Base-by-base conservation (phyloP, 2,329 filamentous ascomycete genomes). In the Stemphylium lycopersici region DNA sequence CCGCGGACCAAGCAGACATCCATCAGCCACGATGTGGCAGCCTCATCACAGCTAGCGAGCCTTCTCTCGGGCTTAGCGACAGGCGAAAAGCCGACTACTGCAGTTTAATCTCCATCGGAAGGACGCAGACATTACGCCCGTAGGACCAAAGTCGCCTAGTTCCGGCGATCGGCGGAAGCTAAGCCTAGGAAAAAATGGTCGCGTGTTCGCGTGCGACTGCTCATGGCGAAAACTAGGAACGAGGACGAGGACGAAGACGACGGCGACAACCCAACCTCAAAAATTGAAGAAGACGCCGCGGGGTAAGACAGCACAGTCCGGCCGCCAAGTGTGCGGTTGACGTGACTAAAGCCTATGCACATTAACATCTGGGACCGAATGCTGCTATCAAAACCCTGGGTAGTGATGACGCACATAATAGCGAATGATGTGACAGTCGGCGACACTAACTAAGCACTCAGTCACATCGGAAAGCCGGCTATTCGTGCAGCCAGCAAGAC, bases 391-490 rank as follows among this genome's bases (percentile, higher is more conserved):
- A 43, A 41, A 29, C 16, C 29, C 8, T 24, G 36, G 10, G 16
- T 34, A 24, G 39, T 22, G 16, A 48, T 59, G 57, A 59, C 57
- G 54, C 47, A 51, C 37, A 26, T 10, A 4, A 20, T 15, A 22
- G 47, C 51, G 16, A 41, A 52, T 47, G 34, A 52, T 13, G 11
- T 20, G 34, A 13, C 36, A 39, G 40, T 47, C 46, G 32, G 37
- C 42, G 39, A 52, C 16, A 32, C 48, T 37, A 34, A 38, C 42
- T 39, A 51, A 38, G 16, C 24, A 43, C 22, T 24, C 44, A 31
- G 41, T 43, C 47, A 53, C 34, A 41, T 13, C 44, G 43, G 54
- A 52, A 52, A 41, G 47, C 31, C 57, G 57, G 57, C 49, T 57
- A 33, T 29, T 48, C 24, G 8, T 47, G 22, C 32, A 41, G 33